Conservation (phyloP, 169 alveolate genomes). For the Babesia divergens region DNA sequence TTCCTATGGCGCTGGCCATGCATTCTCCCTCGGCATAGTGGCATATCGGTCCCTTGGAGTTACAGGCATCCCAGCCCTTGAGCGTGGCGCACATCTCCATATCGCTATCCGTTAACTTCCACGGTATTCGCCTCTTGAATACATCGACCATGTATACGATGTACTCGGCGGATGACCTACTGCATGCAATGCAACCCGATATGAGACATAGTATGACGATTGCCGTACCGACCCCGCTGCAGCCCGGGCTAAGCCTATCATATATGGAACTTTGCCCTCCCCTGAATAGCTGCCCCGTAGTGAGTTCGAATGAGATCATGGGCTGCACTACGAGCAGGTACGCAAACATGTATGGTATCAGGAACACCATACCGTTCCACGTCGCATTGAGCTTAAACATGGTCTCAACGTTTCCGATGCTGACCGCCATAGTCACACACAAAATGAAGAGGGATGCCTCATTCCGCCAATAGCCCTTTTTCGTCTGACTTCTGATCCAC, state of each 20-base stretch:
- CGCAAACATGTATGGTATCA: slow-evolving; percentile 64
- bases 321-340: slow-evolving; percentile 74
- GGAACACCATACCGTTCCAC: slow-evolving; percentile 71
- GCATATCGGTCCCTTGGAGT: slow-evolving; percentile 59
- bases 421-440: slow-evolving; percentile 71
- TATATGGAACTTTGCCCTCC: slow-evolving; percentile 64
- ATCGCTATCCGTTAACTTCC: slow-evolving; percentile 66
- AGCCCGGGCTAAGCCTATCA: slow-evolving; percentile 60
- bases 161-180: slow-evolving; percentile 66
- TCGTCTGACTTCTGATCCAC: slow-evolving; percentile 63
- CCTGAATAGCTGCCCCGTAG: slow-evolving; percentile 70
- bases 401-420: slow-evolving; percentile 78
- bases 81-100: slow-evolving; percentile 34
- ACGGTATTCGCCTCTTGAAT: slow-evolving; percentile 58
- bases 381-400: slow-evolving; percentile 66
- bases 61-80: slow-evolving; percentile 32
- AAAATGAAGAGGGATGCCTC: slow-evolving; percentile 67
- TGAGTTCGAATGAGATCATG: slow-evolving; percentile 66
- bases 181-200: slow-evolving; percentile 61
- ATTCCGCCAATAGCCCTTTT: slow-evolving; percentile 72
- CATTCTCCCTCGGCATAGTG: slow-evolving; percentile 42
- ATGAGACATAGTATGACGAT: slow-evolving; percentile 67
- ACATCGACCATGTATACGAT: slow-evolving; percentile 62
- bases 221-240: slow-evolving; percentile 71
- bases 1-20: slow-evolving; percentile 35